A percentile compares a stretch with the other conserved stretches of the same genome.
These are phyloP conservation scores for Petrea volubilis DNA, from an alignment of 257 asterid species.

Conservation along the genomic window DNA sequence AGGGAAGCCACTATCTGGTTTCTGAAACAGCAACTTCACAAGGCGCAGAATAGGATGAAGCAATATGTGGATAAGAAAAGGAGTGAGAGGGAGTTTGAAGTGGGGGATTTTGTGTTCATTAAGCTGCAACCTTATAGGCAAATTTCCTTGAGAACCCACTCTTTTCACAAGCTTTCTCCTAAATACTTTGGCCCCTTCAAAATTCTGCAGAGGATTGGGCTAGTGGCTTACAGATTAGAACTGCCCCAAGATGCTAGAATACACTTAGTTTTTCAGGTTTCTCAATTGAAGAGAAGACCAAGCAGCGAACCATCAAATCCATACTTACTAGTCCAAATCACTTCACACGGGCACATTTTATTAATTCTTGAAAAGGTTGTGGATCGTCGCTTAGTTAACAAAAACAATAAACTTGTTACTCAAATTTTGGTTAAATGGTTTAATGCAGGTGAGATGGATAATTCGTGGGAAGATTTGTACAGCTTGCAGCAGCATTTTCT, in stretches of 20 bases:
- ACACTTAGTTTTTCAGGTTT: neutral
- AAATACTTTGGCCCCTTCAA: neutral
- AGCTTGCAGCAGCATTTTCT: too few relatives aligned
- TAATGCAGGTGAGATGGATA: too few relatives aligned
- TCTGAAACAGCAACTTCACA: neutral
- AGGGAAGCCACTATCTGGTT: neutral
- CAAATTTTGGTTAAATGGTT: too few relatives aligned
- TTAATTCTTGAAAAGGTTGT: too few relatives aligned
- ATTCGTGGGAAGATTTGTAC: too few relatives aligned
- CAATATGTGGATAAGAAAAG: neutral
- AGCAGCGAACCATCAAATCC: too few relatives aligned
- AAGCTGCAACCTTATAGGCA: neutral
- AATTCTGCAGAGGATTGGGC: neutral
- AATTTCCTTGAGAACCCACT: neutral
- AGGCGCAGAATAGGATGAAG: neutral
- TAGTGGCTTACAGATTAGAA: neutral
- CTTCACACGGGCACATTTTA: too few relatives aligned
- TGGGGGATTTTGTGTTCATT: neutral
- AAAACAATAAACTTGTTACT: too few relatives aligned
- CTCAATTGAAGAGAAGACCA: too few relatives aligned
- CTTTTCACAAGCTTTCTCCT: neutral
- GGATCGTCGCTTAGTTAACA: too few relatives aligned
- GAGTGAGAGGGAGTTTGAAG: neutral
- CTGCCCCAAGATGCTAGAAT: neutral
- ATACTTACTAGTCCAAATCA: too few relatives aligned